A percentile compares a stretch with the other conserved stretches of the same genome.
Evolutionary conservation across 805 yeast species (phyloP).

Genomic region (Lachancea sp.): DNA sequence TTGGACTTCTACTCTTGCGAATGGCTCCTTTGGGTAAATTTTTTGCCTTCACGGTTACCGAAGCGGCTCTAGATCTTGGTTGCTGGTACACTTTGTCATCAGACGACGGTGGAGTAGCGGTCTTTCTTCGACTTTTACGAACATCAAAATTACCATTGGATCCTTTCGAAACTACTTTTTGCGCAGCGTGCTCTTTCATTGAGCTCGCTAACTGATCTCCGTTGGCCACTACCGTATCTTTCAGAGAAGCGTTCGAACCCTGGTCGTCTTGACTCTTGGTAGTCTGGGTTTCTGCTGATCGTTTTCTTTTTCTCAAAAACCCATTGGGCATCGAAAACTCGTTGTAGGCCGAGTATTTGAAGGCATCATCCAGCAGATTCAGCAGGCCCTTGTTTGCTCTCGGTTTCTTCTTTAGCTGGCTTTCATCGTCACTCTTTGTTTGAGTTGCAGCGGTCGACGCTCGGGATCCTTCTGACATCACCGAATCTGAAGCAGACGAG

Average conservation of each 20-base stretch:
- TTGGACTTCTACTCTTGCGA: constrained; percentile 2
- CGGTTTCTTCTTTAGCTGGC: neutral
- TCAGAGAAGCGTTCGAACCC: neutral
- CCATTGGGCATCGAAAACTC: constrained; percentile 23
- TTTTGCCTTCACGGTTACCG: neutral
- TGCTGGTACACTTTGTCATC: neutral
- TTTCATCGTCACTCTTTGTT: neutral
- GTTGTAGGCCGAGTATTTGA: constrained; percentile 21
- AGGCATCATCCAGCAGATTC: constrained; percentile 25
- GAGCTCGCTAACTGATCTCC: too few relatives aligned
- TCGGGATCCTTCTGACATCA: constrained; percentile 3
- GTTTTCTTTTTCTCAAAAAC: constrained; percentile 17
- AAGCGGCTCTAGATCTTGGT: neutral
- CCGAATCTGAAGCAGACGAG: constrained; percentile 1
- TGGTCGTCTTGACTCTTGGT: neutral
- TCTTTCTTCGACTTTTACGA: neutral
- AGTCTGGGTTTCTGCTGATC: neutral
- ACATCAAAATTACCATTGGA: neutral
- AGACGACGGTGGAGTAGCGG: neutral
- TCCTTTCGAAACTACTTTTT: too few relatives aligned
- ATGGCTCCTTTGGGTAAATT: neutral
- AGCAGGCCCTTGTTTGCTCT: constrained; percentile 10
- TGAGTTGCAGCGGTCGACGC: constrained; percentile 2
- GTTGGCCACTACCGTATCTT: neutral
- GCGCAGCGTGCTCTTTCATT: too few relatives aligned